These are phyloP conservation scores for Cystobasidium ongulense DNA, from an alignment of 768 basidiomycete genomes.

Conservation along the genomic window DNA sequence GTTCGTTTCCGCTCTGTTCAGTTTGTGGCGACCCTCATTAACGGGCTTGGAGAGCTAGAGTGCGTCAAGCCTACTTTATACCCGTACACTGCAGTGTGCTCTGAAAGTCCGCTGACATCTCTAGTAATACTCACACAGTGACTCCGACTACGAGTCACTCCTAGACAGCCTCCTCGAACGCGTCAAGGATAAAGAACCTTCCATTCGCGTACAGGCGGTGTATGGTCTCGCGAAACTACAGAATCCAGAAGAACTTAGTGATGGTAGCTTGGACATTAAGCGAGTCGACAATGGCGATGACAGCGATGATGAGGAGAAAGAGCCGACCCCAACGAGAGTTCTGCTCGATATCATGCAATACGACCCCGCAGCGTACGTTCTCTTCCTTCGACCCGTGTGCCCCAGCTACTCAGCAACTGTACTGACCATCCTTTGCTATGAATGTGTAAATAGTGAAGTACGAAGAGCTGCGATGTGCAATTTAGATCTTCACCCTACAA, in stretches of 20 bases:
- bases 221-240: conserved; percentile 70
- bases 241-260: conserved; percentile 53
- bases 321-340: conserved; percentile 53
- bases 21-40: conserved; percentile 68
- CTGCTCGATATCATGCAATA: conserved; percentile 60
- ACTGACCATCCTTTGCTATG: not conserved
- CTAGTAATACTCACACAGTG: conserved; percentile 50
- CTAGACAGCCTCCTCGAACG: conserved; percentile 62
- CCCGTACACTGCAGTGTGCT: not conserved
- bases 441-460: conserved; percentile 59
- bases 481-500: conserved; percentile 54
- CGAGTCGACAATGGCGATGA: conserved; percentile 52
- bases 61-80: conserved; percentile 48
- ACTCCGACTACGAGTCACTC: conserved; percentile 62
- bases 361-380: conserved; percentile 67
- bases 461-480: conserved; percentile 70
- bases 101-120: not conserved
- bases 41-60: conserved; percentile 76
- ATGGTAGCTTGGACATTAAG: conserved; percentile 31
- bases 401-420: not conserved
- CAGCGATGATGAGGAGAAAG: conserved; percentile 47
- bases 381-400: not conserved
- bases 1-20: conserved; percentile 73
- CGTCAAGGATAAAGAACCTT: conserved; percentile 66
- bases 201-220: conserved; percentile 69